Evolutionary conservation across 768 basidiomycete species (phyloP).

Genomic region (Kwoniella shandongensis): DNA sequence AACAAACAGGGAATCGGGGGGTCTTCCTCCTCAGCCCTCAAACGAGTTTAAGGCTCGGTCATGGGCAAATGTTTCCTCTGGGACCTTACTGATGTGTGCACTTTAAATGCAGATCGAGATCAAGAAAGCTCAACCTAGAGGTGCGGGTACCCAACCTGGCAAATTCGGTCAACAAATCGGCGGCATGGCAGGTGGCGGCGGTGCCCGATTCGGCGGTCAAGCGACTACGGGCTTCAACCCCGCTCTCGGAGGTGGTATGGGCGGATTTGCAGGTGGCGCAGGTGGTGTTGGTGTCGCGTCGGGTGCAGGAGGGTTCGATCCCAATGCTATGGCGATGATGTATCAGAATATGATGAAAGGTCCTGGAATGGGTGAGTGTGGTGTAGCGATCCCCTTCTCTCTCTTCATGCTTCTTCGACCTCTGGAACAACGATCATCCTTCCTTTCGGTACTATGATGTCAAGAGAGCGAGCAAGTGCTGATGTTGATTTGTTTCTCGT

Average conservation of each 20-base stretch:
- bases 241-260: conserved; percentile 9
- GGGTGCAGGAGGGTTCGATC: conserved; percentile 65
- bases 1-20: no score
- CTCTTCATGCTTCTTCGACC: neutral
- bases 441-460: no score
- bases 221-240: conserved; percentile 64
- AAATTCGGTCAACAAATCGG: conserved; percentile 30
- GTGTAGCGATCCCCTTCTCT: neutral
- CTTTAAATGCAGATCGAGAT: conserved; percentile 99
- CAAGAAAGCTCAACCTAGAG: conserved; percentile 87
- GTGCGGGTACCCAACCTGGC: conserved; percentile 42
- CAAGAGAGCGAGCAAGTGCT: neutral
- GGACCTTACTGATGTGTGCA: no score
- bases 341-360: conserved; percentile 80
- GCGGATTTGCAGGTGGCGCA: conserved; percentile 33
- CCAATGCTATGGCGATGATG: conserved; percentile 84
- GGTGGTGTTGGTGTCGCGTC: conserved; percentile 16
- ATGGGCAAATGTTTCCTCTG: no score
- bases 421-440: no score
- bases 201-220: conserved; percentile 73
- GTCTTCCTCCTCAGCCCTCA: no score
- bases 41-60: no score
- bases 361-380: conserved; percentile 21
- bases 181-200: conserved; percentile 63
- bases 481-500: neutral